These are phyloP conservation scores for Bondarzewia mesenterica DNA, from an alignment of 1,284 basidiomycete species.

Conservation along the genomic window DNA sequence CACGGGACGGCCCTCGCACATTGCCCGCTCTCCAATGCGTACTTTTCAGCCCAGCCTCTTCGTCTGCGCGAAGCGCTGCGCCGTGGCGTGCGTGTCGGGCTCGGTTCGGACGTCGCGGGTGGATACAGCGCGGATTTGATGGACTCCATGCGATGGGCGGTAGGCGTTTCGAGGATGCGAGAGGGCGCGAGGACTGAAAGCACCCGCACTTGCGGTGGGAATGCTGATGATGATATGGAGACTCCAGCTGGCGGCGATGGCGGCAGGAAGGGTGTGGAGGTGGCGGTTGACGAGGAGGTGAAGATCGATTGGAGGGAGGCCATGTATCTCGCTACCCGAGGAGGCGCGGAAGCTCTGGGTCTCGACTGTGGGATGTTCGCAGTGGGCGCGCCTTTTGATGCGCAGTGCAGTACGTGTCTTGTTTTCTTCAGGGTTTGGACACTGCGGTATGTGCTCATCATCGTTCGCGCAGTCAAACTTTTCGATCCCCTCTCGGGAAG, in stretches of 20 bases:
- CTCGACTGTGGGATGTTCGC: conserved; percentile 50
- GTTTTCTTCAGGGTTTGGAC: not conserved
- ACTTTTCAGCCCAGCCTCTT: conserved; percentile 73
- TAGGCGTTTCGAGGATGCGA: conserved; percentile 63
- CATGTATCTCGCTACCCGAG: conserved; percentile 71
- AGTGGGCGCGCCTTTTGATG: conserved; percentile 73
- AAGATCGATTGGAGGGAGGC: conserved; percentile 72
- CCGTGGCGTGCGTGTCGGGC: conserved; percentile 56
- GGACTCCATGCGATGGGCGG: conserved; percentile 70
- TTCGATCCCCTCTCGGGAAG: conserved; percentile 27
- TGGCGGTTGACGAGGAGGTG: conserved; percentile 15
- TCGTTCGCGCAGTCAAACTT: conserved; percentile 36
- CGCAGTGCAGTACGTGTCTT: conserved; percentile 59
- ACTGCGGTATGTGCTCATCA: not conserved
- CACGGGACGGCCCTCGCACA: conserved; percentile 65
- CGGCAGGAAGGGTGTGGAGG: conserved; percentile 2
- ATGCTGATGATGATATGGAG: not conserved
- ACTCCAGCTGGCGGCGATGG: not conserved
- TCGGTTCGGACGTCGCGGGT: conserved; percentile 81
- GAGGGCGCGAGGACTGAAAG: conserved; percentile 38
- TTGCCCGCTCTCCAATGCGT: conserved; percentile 80
- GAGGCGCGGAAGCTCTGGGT: conserved; percentile 64
- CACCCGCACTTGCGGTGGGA: not conserved
- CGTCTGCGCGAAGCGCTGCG: conserved; percentile 67
- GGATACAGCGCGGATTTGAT: conserved; percentile 76